phyloP scores from a whole-genome alignment of 257 asterid species.

The Solanum chiquidenum region DNA sequence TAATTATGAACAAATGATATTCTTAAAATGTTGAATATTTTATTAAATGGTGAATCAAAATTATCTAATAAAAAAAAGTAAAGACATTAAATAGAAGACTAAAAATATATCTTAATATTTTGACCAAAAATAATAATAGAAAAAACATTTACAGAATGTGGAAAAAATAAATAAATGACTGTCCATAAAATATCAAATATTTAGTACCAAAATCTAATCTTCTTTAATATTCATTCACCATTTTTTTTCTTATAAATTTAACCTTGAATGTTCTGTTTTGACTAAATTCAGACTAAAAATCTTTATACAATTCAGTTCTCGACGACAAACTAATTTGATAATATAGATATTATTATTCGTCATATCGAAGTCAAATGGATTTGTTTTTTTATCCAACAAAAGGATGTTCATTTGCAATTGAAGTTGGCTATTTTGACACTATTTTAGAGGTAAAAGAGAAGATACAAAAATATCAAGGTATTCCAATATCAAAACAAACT shows the following conservation, averaged over 20 bases:
- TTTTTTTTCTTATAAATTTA: neutral
- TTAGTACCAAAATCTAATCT: neutral
- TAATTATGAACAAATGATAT: neutral
- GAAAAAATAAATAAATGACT: neutral
- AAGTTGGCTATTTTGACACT: slow-evolving; percentile 58
- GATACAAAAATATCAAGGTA: slow-evolving; percentile 25
- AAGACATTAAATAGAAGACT: neutral
- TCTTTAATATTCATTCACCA: neutral
- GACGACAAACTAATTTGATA: neutral
- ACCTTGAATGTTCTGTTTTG: neutral
- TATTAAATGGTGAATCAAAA: neutral
- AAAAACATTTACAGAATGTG: neutral
- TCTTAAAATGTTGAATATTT: neutral
- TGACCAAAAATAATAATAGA: neutral
- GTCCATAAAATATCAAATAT: neutral
- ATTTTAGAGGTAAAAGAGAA: slow-evolving; percentile 57
- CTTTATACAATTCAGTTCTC: neutral
- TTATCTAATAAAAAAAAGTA: neutral
- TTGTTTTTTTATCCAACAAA: slow-evolving; percentile 30
- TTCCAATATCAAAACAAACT: slow-evolving; percentile 52
- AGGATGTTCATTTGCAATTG: slow-evolving; percentile 37
- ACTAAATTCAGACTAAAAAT: neutral
- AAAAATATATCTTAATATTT: neutral
- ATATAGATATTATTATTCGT: neutral
- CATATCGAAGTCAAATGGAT: slow-evolving; percentile 27